Evolutionary conservation across 2,329 filamentous ascomycete genomes (phyloP).

Genomic region (Aschersonia sp.): DNA sequence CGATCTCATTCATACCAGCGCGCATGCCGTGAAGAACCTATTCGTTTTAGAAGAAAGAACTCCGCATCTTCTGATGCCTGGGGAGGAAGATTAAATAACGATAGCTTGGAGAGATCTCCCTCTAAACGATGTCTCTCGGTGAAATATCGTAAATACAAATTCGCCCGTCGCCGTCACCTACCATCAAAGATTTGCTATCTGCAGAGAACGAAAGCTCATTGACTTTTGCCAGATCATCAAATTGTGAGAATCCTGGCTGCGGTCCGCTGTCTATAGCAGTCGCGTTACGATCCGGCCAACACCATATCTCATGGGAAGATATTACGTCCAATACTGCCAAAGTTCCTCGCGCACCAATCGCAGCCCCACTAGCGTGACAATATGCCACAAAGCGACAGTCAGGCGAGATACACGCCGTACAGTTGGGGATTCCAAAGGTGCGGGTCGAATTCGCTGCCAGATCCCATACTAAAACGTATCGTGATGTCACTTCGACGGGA

Average conservation of each 20-base stretch:
- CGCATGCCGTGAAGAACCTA: no score
- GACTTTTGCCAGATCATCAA: conserved; percentile 18
- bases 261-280: conserved; percentile 10
- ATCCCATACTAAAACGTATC: conserved; percentile 25
- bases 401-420: conserved; percentile 21
- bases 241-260: conserved; percentile 13
- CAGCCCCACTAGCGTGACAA: conserved; percentile 19
- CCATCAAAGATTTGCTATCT: conserved; percentile 20
- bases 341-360: conserved; percentile 16
- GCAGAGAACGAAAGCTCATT: conserved; percentile 23
- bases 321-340: conserved; percentile 23
- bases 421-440: conserved; percentile 24
- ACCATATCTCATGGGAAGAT: conserved; percentile 21
- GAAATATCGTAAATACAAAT: conserved; percentile 21
- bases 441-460: conserved; percentile 20
- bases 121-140: conserved; percentile 1
- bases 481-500: conserved; percentile 15
- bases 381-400: conserved; percentile 26
- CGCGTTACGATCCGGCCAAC: conserved; percentile 19
- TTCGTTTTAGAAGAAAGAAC: no score
- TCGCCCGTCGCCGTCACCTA: conserved; percentile 19
- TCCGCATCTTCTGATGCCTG: no score
- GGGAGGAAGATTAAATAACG: not conserved
- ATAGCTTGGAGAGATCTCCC: not conserved
- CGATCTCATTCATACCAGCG: no score